Conservation (phyloP, 441 rosid species). For the Pelargonium citronellum region DNA sequence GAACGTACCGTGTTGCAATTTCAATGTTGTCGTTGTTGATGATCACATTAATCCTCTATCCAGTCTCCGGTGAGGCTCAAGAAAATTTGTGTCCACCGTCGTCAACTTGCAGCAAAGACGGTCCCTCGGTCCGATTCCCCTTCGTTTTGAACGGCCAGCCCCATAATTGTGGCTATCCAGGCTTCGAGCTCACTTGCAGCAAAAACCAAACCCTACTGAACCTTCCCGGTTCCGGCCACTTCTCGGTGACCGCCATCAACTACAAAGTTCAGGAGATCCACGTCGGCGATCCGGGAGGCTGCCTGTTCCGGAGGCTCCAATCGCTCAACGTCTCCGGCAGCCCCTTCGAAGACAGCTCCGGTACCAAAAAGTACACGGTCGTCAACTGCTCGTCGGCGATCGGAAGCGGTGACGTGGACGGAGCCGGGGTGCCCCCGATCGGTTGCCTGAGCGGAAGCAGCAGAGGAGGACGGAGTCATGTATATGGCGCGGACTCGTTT, state of each 20-base stretch:
- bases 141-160: not conserved
- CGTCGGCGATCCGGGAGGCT: not conserved
- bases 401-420: not conserved
- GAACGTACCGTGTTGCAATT: not conserved
- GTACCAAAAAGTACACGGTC: not conserved
- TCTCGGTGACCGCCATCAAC: not conserved
- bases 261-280: not conserved
- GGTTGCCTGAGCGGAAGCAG: not conserved
- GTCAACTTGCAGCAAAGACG: not conserved
- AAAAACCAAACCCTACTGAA: not conserved
- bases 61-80: not conserved
- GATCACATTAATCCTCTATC: not conserved
- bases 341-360: not conserved
- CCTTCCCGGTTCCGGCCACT: not conserved
- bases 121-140: not conserved
- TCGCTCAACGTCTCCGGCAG: not conserved
- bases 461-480: not conserved
- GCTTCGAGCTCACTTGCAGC: not conserved
- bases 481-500: not conserved
- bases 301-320: not conserved
- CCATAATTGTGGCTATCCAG: not conserved
- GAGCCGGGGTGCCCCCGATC: not conserved
- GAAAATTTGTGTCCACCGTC: not conserved
- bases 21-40: not conserved
- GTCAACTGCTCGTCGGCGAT: not conserved